Base-by-base conservation (phyloP, 306 rosid species). In the Cajanus cajan region DNA sequence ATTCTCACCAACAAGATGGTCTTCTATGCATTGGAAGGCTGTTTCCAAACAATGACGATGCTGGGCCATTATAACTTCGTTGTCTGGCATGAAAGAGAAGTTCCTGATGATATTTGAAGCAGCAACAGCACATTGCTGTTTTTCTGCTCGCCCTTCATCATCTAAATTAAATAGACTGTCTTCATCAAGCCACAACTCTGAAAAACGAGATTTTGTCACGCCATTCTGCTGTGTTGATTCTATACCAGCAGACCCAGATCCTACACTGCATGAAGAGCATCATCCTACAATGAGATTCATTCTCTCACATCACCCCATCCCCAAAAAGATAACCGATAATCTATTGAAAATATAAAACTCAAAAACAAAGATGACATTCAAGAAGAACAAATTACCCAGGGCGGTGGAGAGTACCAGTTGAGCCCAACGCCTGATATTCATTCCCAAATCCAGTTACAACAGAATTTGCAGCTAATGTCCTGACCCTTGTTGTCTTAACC, bases 31-130 rank as follows among this genome's bases (percentile, higher is more conserved):
- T 71, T 93, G 98, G 86, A 96, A 90, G 48, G 90, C 84, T 33
- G 98, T 90, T 87, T 96, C 98, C 86, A 96, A 76, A 81, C 96
- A 91, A 83, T 96, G 99, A 62, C 98, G 97, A 83, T 91, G 88
- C 44, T 83, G 96, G 74, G 96, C 99, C 99, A 96, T 96, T 83
- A 91, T 87, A 64, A 87, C 85, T 84, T 96, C 99, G 85, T 96
- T 96, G 19, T 96, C 99, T 48, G 97, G 99, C 98, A 96, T 96
- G 85, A 96, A 96, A 65, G 99, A 96, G 83, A 96, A 96, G 86
- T 96, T 96, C 58, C 98, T 87, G 64, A 96, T 83, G 80, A 96
- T 78, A 89, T 96, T 96, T 74, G 99, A 96, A 80, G 98, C 99
- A 54, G 82, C 95, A 79, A 90, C 97, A 68, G 98, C 98, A 84